These are phyloP conservation scores for Haplographium delicatum DNA, from an alignment of 495 filamentous ascomycete genomes.

Conservation along the genomic window DNA sequence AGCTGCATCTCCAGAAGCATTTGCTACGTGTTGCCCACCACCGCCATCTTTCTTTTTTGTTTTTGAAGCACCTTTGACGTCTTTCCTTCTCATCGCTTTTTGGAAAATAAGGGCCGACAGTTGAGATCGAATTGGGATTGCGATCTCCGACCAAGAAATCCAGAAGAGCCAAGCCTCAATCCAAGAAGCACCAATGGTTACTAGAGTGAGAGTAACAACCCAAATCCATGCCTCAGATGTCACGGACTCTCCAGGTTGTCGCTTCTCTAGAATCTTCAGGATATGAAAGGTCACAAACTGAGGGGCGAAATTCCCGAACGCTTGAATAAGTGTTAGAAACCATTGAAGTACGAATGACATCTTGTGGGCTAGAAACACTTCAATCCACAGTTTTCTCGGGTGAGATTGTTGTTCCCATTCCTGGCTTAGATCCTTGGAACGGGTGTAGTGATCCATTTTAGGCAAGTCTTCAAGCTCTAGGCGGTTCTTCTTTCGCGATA, in stretches of 20 bases:
- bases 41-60: constrained; percentile 31
- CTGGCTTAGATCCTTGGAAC: constrained; percentile 40
- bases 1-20: constrained; percentile 5
- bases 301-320: constrained; percentile 59
- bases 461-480: constrained; percentile 59
- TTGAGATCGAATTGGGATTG: constrained; percentile 61
- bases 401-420: constrained; percentile 45
- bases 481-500: constrained; percentile 44
- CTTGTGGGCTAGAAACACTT: constrained; percentile 51
- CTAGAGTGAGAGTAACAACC: constrained; percentile 56
- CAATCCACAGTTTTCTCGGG: constrained; percentile 55
- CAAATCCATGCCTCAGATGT: constrained; percentile 57
- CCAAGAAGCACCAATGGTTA: constrained; percentile 50
- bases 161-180: constrained; percentile 60
- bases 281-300: constrained; percentile 65
- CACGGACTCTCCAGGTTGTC: constrained; percentile 33
- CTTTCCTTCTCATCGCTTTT: constrained; percentile 75
- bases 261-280: constrained; percentile 55
- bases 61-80: constrained; percentile 56
- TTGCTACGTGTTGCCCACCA: constrained; percentile 5
- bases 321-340: constrained; percentile 43
- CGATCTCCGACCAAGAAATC: constrained; percentile 58
- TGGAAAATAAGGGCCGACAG: constrained; percentile 69
- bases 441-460: constrained; percentile 46
- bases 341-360: constrained; percentile 49